These are phyloP conservation scores for Colletotrichum sp. DNA, from an alignment of 2,329 filamentous ascomycete genomes.

Conservation along the genomic window DNA sequence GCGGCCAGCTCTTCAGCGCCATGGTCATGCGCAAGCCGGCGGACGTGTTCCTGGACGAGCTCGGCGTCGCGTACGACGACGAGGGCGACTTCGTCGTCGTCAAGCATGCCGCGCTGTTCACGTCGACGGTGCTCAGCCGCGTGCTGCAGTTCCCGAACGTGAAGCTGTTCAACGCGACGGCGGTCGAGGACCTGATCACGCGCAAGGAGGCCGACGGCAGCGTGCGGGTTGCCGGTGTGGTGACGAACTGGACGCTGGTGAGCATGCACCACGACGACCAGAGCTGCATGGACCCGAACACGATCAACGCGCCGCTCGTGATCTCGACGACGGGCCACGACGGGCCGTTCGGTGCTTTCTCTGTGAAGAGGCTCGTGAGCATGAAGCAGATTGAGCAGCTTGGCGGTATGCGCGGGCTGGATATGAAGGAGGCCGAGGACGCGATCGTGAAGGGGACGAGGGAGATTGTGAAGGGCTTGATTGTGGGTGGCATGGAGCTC, in stretches of 20 bases:
- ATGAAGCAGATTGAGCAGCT: constrained; percentile 86
- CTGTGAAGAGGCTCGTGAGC: constrained; percentile 86
- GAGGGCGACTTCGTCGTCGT: constrained; percentile 83
- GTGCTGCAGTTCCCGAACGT: constrained; percentile 87
- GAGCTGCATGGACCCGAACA: constrained; percentile 97
- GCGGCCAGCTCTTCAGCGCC: constrained; percentile 91
- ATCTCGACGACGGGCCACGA: constrained; percentile 93
- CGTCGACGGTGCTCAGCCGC: constrained; percentile 82
- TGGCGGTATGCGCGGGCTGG: constrained; percentile 89
- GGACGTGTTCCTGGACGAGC: constrained; percentile 79
- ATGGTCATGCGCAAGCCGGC: constrained; percentile 97
- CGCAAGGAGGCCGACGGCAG: constrained; percentile 60
- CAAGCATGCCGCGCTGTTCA: constrained; percentile 93
- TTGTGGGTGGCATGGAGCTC: constrained; percentile 95
- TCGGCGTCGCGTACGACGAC: constrained; percentile 86
- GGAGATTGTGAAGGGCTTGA: constrained; percentile 85
- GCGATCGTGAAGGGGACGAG: constrained; percentile 92
- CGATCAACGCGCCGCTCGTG: constrained; percentile 88
- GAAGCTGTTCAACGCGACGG: constrained; percentile 95
- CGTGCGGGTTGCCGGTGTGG: constrained; percentile 83
- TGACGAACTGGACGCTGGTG: constrained; percentile 96
- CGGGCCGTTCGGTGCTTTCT: constrained; percentile 89
- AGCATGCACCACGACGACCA: constrained; percentile 88
- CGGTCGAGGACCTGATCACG: constrained; percentile 92
- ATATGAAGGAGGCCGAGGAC: constrained; percentile 92